These are phyloP conservation scores for Candida gigantensis DNA, from an alignment of 1,139 yeast genomes.

Conservation along the genomic window DNA sequence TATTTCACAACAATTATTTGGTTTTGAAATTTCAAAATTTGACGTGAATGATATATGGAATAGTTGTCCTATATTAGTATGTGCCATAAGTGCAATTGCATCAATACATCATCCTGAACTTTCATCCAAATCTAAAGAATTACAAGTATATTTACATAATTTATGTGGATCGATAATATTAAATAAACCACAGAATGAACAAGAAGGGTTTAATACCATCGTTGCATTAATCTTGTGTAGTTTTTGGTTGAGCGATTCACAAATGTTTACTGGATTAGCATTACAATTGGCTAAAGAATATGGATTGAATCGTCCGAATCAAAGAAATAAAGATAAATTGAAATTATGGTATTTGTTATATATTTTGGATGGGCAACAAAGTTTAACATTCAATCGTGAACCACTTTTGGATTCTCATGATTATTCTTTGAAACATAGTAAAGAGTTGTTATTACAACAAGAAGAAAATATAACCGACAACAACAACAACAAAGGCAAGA, in stretches of 20 bases:
- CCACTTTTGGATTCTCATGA: constrained; percentile 54
- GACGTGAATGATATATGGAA: constrained; percentile 55
- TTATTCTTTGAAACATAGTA: constrained; percentile 41
- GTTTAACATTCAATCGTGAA: constrained; percentile 59
- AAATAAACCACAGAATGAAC: constrained; percentile 40
- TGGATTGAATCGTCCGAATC: constrained; percentile 44
- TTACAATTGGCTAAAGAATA: constrained; percentile 61
- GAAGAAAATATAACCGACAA: constrained; percentile 5
- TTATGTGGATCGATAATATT: constrained; percentile 50
- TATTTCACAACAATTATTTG: constrained; percentile 66
- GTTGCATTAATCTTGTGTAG: constrained; percentile 66
- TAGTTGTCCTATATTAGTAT: constrained; percentile 57
- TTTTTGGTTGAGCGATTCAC: constrained; percentile 67
- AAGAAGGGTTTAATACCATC: constrained; percentile 59
- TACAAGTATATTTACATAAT: constrained; percentile 46
- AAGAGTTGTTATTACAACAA: constrained; percentile 28
- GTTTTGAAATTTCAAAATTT: constrained; percentile 58
- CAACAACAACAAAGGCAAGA: no score
- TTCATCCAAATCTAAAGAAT: constrained; percentile 33
- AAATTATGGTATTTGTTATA: constrained; percentile 70
- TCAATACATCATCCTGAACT: constrained; percentile 60
- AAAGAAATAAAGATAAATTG: constrained; percentile 43
- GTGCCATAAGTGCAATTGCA: constrained; percentile 64
- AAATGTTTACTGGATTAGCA: constrained; percentile 68
- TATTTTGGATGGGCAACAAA: constrained; percentile 69